Evolutionary conservation across 2,329 filamentous ascomycete genomes (phyloP).

Genomic region (Epichloe coenophiala): DNA sequence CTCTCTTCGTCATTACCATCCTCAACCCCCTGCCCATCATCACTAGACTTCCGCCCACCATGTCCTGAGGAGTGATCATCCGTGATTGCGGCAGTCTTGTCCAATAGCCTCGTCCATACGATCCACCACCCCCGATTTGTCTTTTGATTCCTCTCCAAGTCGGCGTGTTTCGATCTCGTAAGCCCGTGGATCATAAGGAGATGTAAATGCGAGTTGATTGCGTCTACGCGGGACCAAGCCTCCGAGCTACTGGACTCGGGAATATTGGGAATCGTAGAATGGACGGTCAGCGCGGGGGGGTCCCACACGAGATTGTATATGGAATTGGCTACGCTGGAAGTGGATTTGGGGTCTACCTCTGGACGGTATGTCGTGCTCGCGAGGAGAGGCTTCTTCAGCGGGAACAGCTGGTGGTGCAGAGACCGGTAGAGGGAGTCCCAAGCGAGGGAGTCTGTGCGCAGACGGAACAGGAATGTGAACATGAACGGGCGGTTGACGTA

Average conservation of each 20-base stretch:
- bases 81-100: conserved; percentile 15
- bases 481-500: conserved; percentile 66
- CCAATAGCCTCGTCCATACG: conserved; percentile 47
- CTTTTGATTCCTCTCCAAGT: conserved; percentile 50
- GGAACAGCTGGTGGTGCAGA: conserved; percentile 46
- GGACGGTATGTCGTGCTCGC: conserved; percentile 44
- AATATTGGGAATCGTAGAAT: conserved; percentile 4
- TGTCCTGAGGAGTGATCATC: conserved; percentile 5
- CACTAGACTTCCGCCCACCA: too few relatives aligned
- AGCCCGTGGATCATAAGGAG: conserved; percentile 40
- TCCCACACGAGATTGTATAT: conserved; percentile 55
- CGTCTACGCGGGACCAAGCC: conserved; percentile 47
- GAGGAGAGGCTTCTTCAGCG: conserved; percentile 43
- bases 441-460: conserved; percentile 42
- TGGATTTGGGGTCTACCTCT: conserved; percentile 17
- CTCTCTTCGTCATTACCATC: background rate
- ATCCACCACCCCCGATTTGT: conserved; percentile 58
- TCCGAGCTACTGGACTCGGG: conserved; percentile 8
- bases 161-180: conserved; percentile 29
- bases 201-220: conserved; percentile 51
- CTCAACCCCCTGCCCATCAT: conserved; percentile 5
- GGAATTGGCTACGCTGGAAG: conserved; percentile 14
- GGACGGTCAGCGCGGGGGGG: conserved; percentile 20
- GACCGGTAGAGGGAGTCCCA: conserved; percentile 44
- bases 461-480: conserved; percentile 58